Conservation (phyloP, 306 rosid species). For the Morella rubra region DNA sequence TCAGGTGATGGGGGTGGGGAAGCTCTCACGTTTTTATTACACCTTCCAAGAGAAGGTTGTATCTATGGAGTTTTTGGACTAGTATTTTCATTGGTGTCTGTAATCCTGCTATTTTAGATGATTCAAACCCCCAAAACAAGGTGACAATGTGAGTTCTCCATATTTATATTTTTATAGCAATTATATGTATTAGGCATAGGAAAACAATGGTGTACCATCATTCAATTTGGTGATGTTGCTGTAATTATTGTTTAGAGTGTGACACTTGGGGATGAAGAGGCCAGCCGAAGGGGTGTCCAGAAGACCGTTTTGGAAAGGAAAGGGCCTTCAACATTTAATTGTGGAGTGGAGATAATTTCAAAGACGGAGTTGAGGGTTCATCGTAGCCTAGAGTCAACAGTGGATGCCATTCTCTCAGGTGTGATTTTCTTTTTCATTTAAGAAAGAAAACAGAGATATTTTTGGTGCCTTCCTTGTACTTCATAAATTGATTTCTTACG, state of each 20-base stretch:
- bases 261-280: slow-evolving; percentile 97
- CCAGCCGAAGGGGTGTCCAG: slow-evolving; percentile 87
- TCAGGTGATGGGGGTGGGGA: background rate
- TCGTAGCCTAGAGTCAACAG: slow-evolving; percentile 80
- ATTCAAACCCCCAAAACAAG: background rate
- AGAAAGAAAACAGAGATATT: background rate
- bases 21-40: background rate
- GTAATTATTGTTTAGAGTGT: slow-evolving; percentile 63
- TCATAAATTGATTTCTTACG: slow-evolving; percentile 16
- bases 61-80: background rate
- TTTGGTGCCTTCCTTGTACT: background rate
- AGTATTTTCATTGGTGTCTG: background rate
- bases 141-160: background rate
- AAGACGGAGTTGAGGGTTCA: slow-evolving; percentile 85
- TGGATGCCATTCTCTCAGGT: slow-evolving; percentile 89
- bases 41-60: background rate
- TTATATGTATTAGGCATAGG: background rate
- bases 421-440: slow-evolving; percentile 1
- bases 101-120: background rate
- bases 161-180: background rate
- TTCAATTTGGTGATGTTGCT: slow-evolving; percentile 29
- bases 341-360: slow-evolving; percentile 89
- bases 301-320: slow-evolving; percentile 95
- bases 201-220: slow-evolving; percentile 20
- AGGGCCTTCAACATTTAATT: slow-evolving; percentile 87